Evolutionary conservation across 805 yeast genomes (phyloP).

Genomic region (Candida krabiensis): DNA sequence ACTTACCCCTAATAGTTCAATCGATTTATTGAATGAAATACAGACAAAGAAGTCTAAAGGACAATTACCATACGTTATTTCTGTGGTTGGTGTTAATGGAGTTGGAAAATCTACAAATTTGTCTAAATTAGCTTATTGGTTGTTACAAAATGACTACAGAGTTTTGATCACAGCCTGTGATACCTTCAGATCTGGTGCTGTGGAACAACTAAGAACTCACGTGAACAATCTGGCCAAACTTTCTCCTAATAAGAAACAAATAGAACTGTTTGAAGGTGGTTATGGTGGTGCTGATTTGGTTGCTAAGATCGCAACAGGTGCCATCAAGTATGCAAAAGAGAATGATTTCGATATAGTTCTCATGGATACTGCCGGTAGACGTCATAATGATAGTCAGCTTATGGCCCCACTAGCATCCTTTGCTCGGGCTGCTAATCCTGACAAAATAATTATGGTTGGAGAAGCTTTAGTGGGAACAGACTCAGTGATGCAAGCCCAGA

Average conservation of each 20-base stretch:
- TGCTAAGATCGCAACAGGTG: slow-evolving; percentile 88
- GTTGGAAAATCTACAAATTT: slow-evolving; percentile 96
- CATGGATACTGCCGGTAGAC: slow-evolving; percentile 96
- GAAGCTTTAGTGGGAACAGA: slow-evolving; percentile 98
- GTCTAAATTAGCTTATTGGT: slow-evolving; percentile 94
- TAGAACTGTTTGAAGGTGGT: slow-evolving; percentile 90
- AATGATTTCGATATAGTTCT: slow-evolving; percentile 79
- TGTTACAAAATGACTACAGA: slow-evolving; percentile 81
- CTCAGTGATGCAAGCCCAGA: slow-evolving; percentile 91
- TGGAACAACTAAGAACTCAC: slow-evolving; percentile 94
- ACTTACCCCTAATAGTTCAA: slow-evolving; percentile 87
- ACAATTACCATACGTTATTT: slow-evolving; percentile 81
- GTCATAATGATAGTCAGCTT: slow-evolving; percentile 89
- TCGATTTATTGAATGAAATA: slow-evolving; percentile 82
- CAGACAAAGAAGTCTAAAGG: slow-evolving; percentile 42
- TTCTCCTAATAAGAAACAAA: slow-evolving; percentile 45
- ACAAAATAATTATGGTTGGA: slow-evolving; percentile 97
- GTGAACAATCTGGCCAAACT: slow-evolving; percentile 78
- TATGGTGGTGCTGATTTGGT: slow-evolving; percentile 96
- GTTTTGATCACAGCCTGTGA: slow-evolving; percentile 96
- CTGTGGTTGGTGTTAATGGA: slow-evolving; percentile 97
- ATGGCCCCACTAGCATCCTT: slow-evolving; percentile 96
- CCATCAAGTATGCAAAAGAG: slow-evolving; percentile 74
- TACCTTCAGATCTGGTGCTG: slow-evolving; percentile 97
- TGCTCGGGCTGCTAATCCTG: slow-evolving; percentile 94